A percentile compares a stretch with the other conserved stretches of the same genome.
phyloP scores from a whole-genome alignment of 768 basidiomycete species.

The Tylopilus cervinicoccineus region DNA sequence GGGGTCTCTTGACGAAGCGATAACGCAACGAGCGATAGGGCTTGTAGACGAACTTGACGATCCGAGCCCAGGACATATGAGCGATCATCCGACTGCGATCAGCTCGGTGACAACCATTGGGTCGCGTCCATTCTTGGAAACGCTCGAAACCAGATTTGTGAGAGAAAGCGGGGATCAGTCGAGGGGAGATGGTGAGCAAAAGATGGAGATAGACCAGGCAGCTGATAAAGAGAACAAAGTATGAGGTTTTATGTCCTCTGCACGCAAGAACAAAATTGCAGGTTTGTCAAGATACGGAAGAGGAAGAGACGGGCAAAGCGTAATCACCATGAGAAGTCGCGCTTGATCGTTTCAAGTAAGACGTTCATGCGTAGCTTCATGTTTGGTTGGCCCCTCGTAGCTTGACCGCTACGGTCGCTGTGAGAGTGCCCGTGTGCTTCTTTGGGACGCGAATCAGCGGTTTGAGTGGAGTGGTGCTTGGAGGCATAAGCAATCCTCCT shows the following conservation, averaged over 20 bases:
- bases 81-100: conserved; percentile 71
- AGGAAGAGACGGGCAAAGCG: conserved; percentile 2
- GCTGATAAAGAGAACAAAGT: conserved; percentile 59
- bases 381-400: conserved; percentile 48
- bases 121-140: conserved; percentile 48
- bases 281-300: not conserved
- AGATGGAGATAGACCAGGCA: conserved; percentile 37
- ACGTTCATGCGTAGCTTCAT: conserved; percentile 89
- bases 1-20: conserved; percentile 35
- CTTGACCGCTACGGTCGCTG: conserved; percentile 28
- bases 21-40: conserved; percentile 53
- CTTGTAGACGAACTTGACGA: conserved; percentile 86
- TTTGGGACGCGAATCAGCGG: conserved; percentile 39
- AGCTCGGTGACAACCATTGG: conserved; percentile 54
- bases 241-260: conserved; percentile 20
- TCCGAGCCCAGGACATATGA: conserved; percentile 79
- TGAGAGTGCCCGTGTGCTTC: conserved; percentile 10
- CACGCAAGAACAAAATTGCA: not conserved
- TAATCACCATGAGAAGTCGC: conserved; percentile 39
- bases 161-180: conserved; percentile 40
- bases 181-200: conserved; percentile 22
- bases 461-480: conserved; percentile 54
- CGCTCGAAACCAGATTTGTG: conserved; percentile 61
- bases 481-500: conserved; percentile 59
- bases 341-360: conserved; percentile 83